A percentile compares a stretch with the other conserved stretches of the same genome.
Conservation (phyloP, 2,329 filamentous ascomycete genomes). For the Nemania sp. region DNA sequence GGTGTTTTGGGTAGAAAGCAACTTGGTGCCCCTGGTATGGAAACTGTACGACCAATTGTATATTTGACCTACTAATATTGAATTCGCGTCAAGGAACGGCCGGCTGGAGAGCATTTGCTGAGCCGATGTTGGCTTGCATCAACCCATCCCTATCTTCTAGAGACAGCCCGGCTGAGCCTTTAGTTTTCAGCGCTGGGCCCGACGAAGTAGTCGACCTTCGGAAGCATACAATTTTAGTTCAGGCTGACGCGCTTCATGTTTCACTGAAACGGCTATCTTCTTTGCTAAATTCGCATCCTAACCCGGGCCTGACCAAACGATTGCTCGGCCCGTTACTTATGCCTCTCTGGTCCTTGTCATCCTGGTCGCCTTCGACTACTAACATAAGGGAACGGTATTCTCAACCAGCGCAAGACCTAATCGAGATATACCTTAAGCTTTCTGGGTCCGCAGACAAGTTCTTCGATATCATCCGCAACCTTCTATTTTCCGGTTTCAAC, state of each 20-base stretch:
- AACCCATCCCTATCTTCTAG: slow-evolving; percentile 56
- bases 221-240: slow-evolving; percentile 59
- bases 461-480: slow-evolving; percentile 61
- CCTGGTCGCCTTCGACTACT: slow-evolving; percentile 58
- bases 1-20: slow-evolving; percentile 74
- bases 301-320: slow-evolving; percentile 72
- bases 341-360: slow-evolving; percentile 72
- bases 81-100: slow-evolving; percentile 58
- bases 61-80: slow-evolving; percentile 13
- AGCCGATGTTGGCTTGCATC: slow-evolving; percentile 66
- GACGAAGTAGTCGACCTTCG: slow-evolving; percentile 61
- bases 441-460: slow-evolving; percentile 65
- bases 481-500: slow-evolving; percentile 66
- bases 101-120: slow-evolving; percentile 73
- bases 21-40: slow-evolving; percentile 71
- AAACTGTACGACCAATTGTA: slow-evolving; percentile 28
- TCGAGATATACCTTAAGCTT: slow-evolving; percentile 69
- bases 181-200: slow-evolving; percentile 46
- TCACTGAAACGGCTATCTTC: slow-evolving; percentile 67
- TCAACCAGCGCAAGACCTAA: slow-evolving; percentile 61
- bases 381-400: slow-evolving; percentile 56
- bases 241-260: slow-evolving; percentile 59
- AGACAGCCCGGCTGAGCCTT: slow-evolving; percentile 37
- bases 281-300: slow-evolving; percentile 72
- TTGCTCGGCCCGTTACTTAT: slow-evolving; percentile 69